A percentile compares a stretch with the other conserved stretches of the same genome.
Conservation (phyloP, 2,329 filamentous ascomycete species). For the Mycocentrospora acerina region DNA sequence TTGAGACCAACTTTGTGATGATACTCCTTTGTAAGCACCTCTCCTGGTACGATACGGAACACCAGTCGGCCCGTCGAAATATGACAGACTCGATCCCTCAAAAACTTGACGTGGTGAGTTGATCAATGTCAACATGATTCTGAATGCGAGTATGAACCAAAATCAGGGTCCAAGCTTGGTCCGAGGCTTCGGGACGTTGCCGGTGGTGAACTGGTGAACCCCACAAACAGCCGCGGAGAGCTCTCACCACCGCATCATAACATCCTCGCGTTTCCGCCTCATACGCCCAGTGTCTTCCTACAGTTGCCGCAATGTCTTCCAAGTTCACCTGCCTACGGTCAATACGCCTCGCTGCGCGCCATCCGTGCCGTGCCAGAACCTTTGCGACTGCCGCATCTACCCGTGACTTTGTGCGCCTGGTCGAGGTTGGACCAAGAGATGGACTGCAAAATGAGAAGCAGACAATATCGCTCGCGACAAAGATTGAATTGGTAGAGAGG, state of each 20-base stretch:
- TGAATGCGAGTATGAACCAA: too few species aligned
- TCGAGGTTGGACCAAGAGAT: conserved; percentile 83
- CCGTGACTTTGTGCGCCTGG: conserved; percentile 58
- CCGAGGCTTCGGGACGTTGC: too few species aligned
- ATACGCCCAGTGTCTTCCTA: conserved; percentile 2
- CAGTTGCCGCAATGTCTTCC: conserved; percentile 26
- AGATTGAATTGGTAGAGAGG: conserved; percentile 72
- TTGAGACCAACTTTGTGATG: too few species aligned
- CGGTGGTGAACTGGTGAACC: too few species aligned
- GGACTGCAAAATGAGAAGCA: conserved; percentile 85
- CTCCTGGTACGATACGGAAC: too few species aligned
- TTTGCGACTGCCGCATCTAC: conserved; percentile 37
- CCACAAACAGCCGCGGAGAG: neutral
- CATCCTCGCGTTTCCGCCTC: conserved; percentile 3
- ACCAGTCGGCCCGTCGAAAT: too few species aligned
- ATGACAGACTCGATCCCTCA: too few species aligned
- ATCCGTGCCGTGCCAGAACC: conserved; percentile 29
- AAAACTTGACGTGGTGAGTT: too few species aligned
- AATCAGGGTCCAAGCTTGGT: too few species aligned
- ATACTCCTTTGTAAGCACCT: too few species aligned
- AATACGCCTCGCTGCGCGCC: conserved; percentile 38
- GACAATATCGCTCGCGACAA: conserved; percentile 68
- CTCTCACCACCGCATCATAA: conserved; percentile 8
- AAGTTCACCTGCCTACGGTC: conserved; percentile 34
- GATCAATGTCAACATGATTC: too few species aligned